Percentiles rank a stretch among this genome's conserved stretches.
These are phyloP conservation scores for Xylariaceae sp. DNA, from an alignment of 2,329 filamentous ascomycete species.

Conservation along the genomic window DNA sequence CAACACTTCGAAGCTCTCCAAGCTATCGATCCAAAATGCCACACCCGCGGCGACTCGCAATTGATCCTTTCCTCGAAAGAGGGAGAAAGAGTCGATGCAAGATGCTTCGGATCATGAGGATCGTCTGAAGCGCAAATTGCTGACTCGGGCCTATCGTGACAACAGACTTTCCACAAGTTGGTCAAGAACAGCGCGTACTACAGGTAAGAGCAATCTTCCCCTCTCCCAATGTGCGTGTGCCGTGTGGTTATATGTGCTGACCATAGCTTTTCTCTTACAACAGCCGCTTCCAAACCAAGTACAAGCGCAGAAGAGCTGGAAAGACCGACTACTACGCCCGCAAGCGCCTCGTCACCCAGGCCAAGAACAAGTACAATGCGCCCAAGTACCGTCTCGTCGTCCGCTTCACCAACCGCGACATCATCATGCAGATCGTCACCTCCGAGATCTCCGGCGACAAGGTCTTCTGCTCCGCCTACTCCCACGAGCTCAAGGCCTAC, in stretches of 20 bases:
- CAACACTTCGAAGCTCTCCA: no score
- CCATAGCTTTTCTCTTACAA: no score
- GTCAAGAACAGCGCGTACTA: constrained; percentile 99
- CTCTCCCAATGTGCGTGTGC: no score
- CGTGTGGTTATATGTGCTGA: no score
- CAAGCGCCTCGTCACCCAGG: constrained; percentile 99
- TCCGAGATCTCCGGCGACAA: constrained; percentile 98
- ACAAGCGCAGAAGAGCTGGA: constrained; percentile 90
- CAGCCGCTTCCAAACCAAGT: constrained; percentile 99
- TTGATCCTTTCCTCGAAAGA: constrained; percentile 25
- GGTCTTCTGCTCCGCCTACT: constrained; percentile 87
- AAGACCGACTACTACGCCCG: constrained; percentile 99
- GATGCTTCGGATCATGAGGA: constrained; percentile 82
- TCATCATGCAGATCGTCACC: constrained; percentile 94
- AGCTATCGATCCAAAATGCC: constrained; percentile 18
- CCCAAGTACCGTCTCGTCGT: constrained; percentile 99
- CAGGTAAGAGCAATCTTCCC: constrained; percentile 61
- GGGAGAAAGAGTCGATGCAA: constrained; percentile 75
- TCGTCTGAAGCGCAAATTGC: constrained; percentile 99
- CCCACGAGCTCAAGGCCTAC: constrained; percentile 96
- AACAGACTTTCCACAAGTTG: constrained; percentile 83
- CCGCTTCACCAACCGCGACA: constrained; percentile 99
- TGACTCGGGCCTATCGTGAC: constrained; percentile 72
- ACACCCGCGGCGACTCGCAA: constrained; percentile 31
- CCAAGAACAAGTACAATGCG: constrained; percentile 99